A percentile compares a stretch with the other conserved stretches of the same genome.
Conservation (phyloP, 768 basidiomycete species). For the Amyloporia xantha region DNA sequence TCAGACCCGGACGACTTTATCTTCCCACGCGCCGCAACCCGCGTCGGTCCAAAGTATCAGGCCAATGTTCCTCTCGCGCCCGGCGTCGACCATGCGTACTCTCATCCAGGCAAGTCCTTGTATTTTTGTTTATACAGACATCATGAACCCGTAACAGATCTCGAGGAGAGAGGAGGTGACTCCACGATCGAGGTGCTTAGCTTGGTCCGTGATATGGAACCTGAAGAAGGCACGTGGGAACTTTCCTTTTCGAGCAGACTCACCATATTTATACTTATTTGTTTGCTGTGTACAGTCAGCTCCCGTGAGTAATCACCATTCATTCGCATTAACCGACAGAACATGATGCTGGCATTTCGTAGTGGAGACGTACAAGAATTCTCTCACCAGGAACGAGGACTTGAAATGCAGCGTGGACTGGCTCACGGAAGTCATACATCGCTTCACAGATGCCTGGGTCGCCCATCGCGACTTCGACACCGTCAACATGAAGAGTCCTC, state of each 20-base stretch:
- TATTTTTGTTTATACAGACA: background rate
- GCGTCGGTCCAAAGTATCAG: constrained; percentile 87
- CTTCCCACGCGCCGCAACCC: constrained; percentile 87
- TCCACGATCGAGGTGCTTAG: constrained; percentile 69
- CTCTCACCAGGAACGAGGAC: constrained; percentile 46
- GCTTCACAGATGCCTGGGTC: constrained; percentile 62
- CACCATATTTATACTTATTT: constrained; percentile 10
- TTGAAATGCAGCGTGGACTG: constrained; percentile 68
- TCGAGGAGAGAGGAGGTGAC: constrained; percentile 62
- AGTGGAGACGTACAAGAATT: constrained; percentile 65
- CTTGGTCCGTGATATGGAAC: constrained; percentile 54
- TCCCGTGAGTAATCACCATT: background rate
- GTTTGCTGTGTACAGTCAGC: background rate
- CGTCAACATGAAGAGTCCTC: constrained; percentile 56
- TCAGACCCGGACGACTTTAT: constrained; percentile 95
- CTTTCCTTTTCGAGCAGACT: constrained; percentile 12
- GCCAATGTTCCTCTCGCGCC: constrained; percentile 41
- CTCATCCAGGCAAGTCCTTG: background rate
- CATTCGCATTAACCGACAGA: background rate
- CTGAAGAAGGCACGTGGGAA: constrained; percentile 54
- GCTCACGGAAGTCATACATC: constrained; percentile 68
- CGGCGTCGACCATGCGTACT: constrained; percentile 25
- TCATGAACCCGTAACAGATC: constrained; percentile 8
- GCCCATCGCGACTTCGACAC: constrained; percentile 49
- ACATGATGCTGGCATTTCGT: constrained; percentile 5